These are phyloP conservation scores for Fusarium musae DNA, from an alignment of 2,329 filamentous ascomycete genomes.

Conservation along the genomic window DNA sequence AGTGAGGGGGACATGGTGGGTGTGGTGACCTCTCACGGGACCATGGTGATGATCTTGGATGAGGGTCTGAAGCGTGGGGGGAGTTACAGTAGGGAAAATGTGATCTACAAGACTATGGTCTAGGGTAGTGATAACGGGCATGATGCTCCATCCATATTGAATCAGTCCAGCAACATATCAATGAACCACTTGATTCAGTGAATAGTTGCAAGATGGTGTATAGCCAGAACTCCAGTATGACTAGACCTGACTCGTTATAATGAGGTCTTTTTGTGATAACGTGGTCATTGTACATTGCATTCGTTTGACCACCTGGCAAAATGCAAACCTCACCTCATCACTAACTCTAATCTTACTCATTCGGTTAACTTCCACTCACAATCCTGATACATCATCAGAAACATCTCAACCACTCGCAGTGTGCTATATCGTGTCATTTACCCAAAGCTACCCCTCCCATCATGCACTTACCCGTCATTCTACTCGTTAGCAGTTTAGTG, in stretches of 20 bases:
- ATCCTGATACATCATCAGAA: slow-evolving; percentile 25
- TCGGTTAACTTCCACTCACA: slow-evolving; percentile 2
- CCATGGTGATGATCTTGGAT: slow-evolving; percentile 26
- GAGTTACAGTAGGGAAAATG: neutral
- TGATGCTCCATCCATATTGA: slow-evolving; percentile 3
- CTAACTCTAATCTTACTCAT: neutral
- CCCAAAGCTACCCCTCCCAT: neutral
- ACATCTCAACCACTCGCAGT: neutral
- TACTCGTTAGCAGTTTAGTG: neutral
- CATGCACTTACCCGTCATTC: slow-evolving; percentile 20
- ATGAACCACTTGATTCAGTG: slow-evolving; percentile 10
- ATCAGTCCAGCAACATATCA: neutral
- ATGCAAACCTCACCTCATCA: slow-evolving; percentile 9
- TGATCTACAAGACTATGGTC: slow-evolving; percentile 12
- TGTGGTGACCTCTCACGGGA: slow-evolving; percentile 38
- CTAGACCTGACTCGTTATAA: neutral
- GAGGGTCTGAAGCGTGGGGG: slow-evolving; percentile 24
- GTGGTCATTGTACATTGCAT: neutral
- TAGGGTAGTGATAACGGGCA: slow-evolving; percentile 28
- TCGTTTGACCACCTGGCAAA: neutral
- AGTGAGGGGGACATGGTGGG: slow-evolving; percentile 5
- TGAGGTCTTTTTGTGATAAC: neutral
- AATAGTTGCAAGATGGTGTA: slow-evolving; percentile 15
- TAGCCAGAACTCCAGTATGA: slow-evolving; percentile 4
- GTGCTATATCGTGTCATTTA: slow-evolving; percentile 1